These are phyloP conservation scores for Coemansia furcata DNA, from an alignment of 192 early-diverging fungal genomes.

Conservation along the genomic window DNA sequence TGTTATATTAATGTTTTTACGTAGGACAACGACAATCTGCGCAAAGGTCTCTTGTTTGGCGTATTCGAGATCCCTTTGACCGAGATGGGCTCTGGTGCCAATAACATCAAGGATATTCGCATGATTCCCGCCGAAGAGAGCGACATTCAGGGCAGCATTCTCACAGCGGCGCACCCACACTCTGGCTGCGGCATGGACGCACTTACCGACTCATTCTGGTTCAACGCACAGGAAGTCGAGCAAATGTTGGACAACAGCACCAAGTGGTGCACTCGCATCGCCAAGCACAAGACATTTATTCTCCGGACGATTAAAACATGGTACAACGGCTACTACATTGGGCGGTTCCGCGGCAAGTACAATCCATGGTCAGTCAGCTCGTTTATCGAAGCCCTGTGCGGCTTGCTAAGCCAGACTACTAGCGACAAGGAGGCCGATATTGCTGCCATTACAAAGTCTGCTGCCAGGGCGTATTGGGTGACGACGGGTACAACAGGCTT, in stretches of 20 bases:
- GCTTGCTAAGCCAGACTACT: slow-evolving; percentile 3
- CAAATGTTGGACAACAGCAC: slow-evolving; percentile 35
- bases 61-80: slow-evolving; percentile 45
- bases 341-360: slow-evolving; percentile 33
- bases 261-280: not conserved
- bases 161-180: slow-evolving; percentile 18
- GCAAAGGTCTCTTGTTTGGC: slow-evolving; percentile 25
- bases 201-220: slow-evolving; percentile 32
- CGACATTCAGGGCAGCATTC: slow-evolving; percentile 25
- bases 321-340: slow-evolving; percentile 23
- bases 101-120: slow-evolving; percentile 40
- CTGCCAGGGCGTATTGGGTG: slow-evolving; percentile 26
- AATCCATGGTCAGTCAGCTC: slow-evolving; percentile 46
- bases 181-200: slow-evolving; percentile 28
- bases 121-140: slow-evolving; percentile 29
- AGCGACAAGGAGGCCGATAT: not conserved
- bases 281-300: slow-evolving; percentile 7
- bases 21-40: too few species aligned
- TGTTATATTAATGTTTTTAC: too few species aligned
- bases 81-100: slow-evolving; percentile 40
- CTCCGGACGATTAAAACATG: slow-evolving; percentile 10
- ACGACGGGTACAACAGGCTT: slow-evolving; percentile 21
- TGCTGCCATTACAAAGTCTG: not conserved
- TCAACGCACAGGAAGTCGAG: slow-evolving; percentile 30
- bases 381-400: slow-evolving; percentile 30